Percentiles rank a stretch among this genome's conserved stretches.
These are phyloP conservation scores for Posidonia oceanica DNA, from an alignment of 116 monocot species.

Conservation along the genomic window DNA sequence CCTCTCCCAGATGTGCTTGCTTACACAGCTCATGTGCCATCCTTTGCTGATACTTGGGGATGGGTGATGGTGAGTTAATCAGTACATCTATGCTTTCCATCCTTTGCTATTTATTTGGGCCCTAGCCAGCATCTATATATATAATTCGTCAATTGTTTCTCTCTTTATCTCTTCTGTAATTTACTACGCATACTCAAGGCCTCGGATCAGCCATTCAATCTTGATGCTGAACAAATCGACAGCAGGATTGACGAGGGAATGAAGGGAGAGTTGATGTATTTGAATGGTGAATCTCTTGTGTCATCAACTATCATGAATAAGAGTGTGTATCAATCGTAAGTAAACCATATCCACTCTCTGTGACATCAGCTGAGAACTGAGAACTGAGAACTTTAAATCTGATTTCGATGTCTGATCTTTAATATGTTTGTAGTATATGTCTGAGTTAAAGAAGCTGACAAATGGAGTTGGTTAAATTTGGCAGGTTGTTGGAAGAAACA, in stretches of 20 bases:
- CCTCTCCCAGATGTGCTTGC: conserved; percentile 73
- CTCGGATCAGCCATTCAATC: conserved; percentile 40
- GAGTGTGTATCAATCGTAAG: conserved; percentile 43
- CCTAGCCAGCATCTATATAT: neutral
- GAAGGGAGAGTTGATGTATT: conserved; percentile 39
- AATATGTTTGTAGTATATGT: too few relatives aligned
- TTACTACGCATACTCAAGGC: too few relatives aligned
- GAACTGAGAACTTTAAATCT: neutral
- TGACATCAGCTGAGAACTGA: neutral
- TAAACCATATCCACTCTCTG: neutral
- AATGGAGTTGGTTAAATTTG: neutral
- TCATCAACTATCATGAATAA: conserved; percentile 56
- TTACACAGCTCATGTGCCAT: conserved; percentile 81
- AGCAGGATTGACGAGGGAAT: conserved; percentile 41
- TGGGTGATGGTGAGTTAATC: conserved; percentile 64
- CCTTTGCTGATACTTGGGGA: conserved; percentile 76
- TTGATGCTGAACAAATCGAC: conserved; percentile 37
- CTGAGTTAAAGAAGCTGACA: too few relatives aligned
- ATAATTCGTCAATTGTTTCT: neutral
- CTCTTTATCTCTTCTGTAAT: too few relatives aligned
- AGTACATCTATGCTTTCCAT: neutral
- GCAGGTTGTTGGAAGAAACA: conserved; percentile 55
- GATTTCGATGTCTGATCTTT: neutral
- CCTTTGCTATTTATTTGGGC: too few relatives aligned
- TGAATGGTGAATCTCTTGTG: conserved; percentile 49